Evolutionary conservation across 495 filamentous ascomycete species (phyloP), one percentile per base, ranked within the genome.

Genomic region (Tirmania nivea): DNA sequence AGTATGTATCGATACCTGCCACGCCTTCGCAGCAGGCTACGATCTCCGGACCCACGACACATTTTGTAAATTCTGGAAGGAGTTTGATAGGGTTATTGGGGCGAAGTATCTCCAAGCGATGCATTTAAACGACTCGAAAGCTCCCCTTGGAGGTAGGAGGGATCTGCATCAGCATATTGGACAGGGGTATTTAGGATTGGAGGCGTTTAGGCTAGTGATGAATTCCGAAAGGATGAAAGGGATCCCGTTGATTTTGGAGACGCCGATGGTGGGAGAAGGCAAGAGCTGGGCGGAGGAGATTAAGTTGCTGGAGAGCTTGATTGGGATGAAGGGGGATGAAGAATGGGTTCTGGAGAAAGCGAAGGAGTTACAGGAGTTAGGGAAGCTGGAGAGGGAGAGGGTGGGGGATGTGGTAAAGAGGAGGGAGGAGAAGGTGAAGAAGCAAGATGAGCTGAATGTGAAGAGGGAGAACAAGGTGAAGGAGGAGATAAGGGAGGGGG

Each of bases 81-180:
- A 81, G 45, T 95, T 97, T 62, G 80, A 93, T 58, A 60, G 75
- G n/a, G 69, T 83, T 14, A 79, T 97, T 17, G 90, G 90, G 1
- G 60, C 81, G 35, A 68, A 78, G 34, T 92, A 87, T 62, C 77
- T 97, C 0, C 76, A 76, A 51, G 90, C 90, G 0, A 69, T 95
- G 36, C 90, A 97, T 63, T 63, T 97, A 7, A 97, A 97, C 62
- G 90, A 97, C 65, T 85, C 79, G 64, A 95, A 94, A 66, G 84
- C 87, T 1, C 87, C 89, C 0, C 69, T 90, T 25, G 73, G 65
- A 5, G 84, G 81, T 10, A 74, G 83, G 52, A 74, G 85, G 20
- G 90, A 97, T 63, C 64, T 95, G 10, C 90, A 97, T 67, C 81
- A 86, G 34, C 95, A 94, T 62, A 95, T 97, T 56, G 90, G 90